Percentiles rank a stretch among this genome's conserved stretches.
These are phyloP conservation scores for Astrothelium subdiscretum DNA, from an alignment of 495 filamentous ascomycete species.

Conservation along the genomic window DNA sequence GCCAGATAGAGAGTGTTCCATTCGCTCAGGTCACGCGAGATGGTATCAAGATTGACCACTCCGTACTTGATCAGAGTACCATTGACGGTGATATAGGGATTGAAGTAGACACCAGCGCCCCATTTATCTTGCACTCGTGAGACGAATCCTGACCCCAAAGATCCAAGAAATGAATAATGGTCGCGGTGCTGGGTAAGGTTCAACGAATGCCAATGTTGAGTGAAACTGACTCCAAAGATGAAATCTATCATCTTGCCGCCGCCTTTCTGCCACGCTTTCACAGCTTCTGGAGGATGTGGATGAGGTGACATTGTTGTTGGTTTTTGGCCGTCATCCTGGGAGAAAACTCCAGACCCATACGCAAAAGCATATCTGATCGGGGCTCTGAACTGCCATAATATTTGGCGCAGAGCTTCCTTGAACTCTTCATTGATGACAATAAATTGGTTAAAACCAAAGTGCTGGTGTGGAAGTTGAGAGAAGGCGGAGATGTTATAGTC, in stretches of 20 bases:
- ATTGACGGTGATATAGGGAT: conserved; percentile 90
- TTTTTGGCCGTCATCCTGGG: conserved; percentile 48
- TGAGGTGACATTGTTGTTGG: conserved; percentile 47
- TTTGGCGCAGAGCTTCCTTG: conserved; percentile 75
- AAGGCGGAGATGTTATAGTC: conserved; percentile 66
- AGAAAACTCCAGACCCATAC: conserved; percentile 93
- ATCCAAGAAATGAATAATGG: conserved; percentile 84
- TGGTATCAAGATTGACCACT: conserved; percentile 79
- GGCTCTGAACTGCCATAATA: conserved; percentile 86
- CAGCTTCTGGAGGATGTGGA: conserved; percentile 62
- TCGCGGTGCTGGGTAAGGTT: conserved; percentile 80
- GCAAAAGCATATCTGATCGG: conserved; percentile 94
- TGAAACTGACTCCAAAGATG: conserved; percentile 90
- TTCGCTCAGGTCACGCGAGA: conserved; percentile 71
- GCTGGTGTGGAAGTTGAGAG: conserved; percentile 72
- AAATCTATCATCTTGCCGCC: conserved; percentile 96
- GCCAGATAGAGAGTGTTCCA: conserved; percentile 94
- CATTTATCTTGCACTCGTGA: conserved; percentile 74
- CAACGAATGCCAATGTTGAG: conserved; percentile 91
- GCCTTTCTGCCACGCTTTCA: conserved; percentile 70
- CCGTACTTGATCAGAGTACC: conserved; percentile 96
- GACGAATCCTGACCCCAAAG: conserved; percentile 70
- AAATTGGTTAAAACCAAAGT: conserved; percentile 92
- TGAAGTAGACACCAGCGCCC: conserved; percentile 95
- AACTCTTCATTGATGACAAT: conserved; percentile 90